Evolutionary conservation across 2,329 filamentous ascomycete genomes (phyloP), one percentile per base, ranked within the genome.

Genomic region (Exophiala dermatitidis): DNA sequence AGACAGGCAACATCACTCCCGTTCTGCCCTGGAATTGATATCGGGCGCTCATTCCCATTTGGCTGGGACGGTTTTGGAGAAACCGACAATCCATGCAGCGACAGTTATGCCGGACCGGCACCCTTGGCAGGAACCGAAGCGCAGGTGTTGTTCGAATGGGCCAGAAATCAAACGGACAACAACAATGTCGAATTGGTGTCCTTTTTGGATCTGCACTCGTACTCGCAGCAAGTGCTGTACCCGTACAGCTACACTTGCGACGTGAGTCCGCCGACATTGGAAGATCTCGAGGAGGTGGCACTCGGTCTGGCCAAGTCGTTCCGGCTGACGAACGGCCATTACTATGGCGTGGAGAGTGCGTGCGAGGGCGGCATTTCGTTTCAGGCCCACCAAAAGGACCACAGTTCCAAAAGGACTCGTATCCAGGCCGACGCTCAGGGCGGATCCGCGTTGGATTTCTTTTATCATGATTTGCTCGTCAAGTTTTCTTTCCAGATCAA

Each of bases 401-500:
- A 19, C 19, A 19, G 19, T 19, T 19, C 19, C 19, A 19, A 19
- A 19, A 49, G 56, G 9, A 56, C 72, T 4, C 71, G 75, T 26
- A 74, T 75, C 2, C 75, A 82, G 37, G 80, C 90, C 58, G 87
- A 93, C 66, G 80, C 80, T 0, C 82, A 84, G 2, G 90, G 91
- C 37, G 91, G 91, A 2, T 90, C 87, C 46, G 88, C 88, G 1
- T 82, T 97, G 40, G 93, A 97, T 70, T 97, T 88, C 83, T 95
- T 98, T 70, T 95, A 95, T 67, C 88, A 95, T 63, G 86, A 94
- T 64, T 71, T 97, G 57, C 75, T 78, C 44, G 87, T 91, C 12
- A 83, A 82, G 58, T 95, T 88, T 68, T 87, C 89, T 54, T 97
- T 94, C 68, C 93, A 97, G 74, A 85, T 85, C 71, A 97, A 97